These are phyloP conservation scores for Alnus rubra DNA, from an alignment of 306 rosid species.

Conservation along the genomic window DNA sequence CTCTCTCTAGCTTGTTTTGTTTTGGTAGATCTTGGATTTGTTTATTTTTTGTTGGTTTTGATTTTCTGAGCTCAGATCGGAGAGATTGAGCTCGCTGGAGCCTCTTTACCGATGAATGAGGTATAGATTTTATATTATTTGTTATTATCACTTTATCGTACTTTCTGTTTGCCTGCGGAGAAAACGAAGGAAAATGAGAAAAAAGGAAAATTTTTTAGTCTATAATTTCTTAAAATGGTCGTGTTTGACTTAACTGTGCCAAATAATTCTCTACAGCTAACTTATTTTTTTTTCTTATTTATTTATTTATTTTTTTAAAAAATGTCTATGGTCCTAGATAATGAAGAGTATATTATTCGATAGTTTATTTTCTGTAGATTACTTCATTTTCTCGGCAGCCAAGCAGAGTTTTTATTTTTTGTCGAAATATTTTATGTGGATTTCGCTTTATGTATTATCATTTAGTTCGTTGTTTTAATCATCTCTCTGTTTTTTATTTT, in stretches of 20 bases:
- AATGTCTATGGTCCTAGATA: not conserved
- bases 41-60: not conserved
- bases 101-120: constrained; percentile 31
- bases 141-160: not conserved
- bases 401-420: not conserved
- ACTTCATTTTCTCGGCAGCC: not conserved
- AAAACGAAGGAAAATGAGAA: constrained; percentile 19
- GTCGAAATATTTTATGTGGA: not conserved
- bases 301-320: not conserved
- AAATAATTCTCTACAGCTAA: not conserved
- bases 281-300: not conserved
- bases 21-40: constrained; percentile 24
- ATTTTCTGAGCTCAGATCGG: constrained; percentile 34
- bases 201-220: not conserved
- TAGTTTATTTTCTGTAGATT: not conserved
- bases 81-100: constrained; percentile 34
- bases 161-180: constrained; percentile 37
- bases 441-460: not conserved
- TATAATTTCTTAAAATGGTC: not conserved
- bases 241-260: not conserved
- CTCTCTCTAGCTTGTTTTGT: not conserved
- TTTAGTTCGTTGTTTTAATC: not conserved
- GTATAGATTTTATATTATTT: constrained; percentile 7
- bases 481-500: not conserved
- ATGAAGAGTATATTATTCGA: not conserved